Base-by-base conservation (phyloP, 2,329 filamentous ascomycete genomes). In the Xenoacremonium recifei region DNA sequence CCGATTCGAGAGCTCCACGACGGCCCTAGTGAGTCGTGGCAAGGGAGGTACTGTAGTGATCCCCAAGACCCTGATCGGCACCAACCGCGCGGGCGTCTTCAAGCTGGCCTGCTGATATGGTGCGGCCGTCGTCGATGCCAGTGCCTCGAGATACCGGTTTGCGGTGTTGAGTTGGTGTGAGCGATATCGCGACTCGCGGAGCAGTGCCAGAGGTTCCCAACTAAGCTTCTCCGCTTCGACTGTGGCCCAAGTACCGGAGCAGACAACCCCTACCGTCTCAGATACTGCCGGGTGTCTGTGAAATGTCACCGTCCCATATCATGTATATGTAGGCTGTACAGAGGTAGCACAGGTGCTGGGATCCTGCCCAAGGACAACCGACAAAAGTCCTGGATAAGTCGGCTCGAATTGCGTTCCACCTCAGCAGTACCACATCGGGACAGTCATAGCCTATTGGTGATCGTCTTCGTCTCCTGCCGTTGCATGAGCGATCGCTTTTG, bases 21-120 rank as follows among this genome's bases (percentile, higher is more conserved):
- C 23, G 23, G 23, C 9, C 9, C 23, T 9, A 9, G 9, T 13
- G 23, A 9, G 13, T 9, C 23, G 23, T 27, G 13, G 9, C 9
- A 9, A 13, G 9, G 9, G 9, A 31, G n/a, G 29, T 37, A 42
- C 17, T 27, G 30, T 6, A 23, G 31, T 36, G 33, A 37, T 29
- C 40, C 47, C 46, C 42, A 41, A 48, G 51, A 55, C 48, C 51
- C 54, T 55, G 51, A 57, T 57, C 51, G 52, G 49, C 54, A 50
- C n/a, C n/a, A n/a, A 36, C 37, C 43, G 23, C 34, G 39, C 40
- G 20, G 20, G 36, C 30, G 32, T 30, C 25, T 25, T 38, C 20
- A 42, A 37, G 13, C 29, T n/a, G 13, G 13, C 31, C 32, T 45
- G 35, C 39, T 39, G 45, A 39, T 42, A 35, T 45, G 42, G 42